Percentiles rank a stretch among this genome's conserved stretches.
Evolutionary conservation across 805 yeast species (phyloP).

Genomic region (Yarrowia sp.): DNA sequence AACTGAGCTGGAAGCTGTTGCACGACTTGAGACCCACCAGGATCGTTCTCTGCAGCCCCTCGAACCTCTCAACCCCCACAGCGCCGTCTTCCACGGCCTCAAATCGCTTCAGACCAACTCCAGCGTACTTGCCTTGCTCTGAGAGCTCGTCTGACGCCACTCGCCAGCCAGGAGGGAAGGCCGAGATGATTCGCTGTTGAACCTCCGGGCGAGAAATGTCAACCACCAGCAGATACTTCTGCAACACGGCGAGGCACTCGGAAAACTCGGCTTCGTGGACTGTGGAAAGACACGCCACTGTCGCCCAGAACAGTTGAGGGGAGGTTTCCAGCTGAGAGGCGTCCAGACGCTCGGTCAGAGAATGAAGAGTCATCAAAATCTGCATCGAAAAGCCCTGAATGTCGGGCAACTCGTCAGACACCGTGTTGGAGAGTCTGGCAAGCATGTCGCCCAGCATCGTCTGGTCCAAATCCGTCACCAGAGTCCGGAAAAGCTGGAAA

Average conservation of each 20-base stretch:
- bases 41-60: conserved; percentile 81
- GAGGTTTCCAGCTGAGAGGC: conserved; percentile 79
- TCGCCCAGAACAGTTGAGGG: conserved; percentile 95
- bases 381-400: conserved; percentile 98
- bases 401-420: conserved; percentile 85
- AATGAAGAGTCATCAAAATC: conserved; percentile 92
- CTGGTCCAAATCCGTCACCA: conserved; percentile 82
- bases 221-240: conserved; percentile 84
- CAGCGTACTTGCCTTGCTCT: conserved; percentile 34
- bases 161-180: conserved; percentile 96
- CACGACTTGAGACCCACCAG: conserved; percentile 85
- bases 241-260: conserved; percentile 81
- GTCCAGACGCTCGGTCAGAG: conserved; percentile 84
- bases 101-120: conserved; percentile 26
- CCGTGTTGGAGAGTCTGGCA: conserved; percentile 89
- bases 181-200: conserved; percentile 78
- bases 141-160: conserved; percentile 48
- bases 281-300: conserved; percentile 88
- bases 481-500: conserved; percentile 87
- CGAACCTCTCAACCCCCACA: conserved; percentile 62
- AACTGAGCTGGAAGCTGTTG: conserved; percentile 76
- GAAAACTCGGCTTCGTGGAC: conserved; percentile 92
- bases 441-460: conserved; percentile 92
- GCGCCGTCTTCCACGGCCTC: conserved; percentile 7
- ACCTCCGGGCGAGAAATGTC: conserved; percentile 86